Evolutionary conservation across 2,329 filamentous ascomycete species (phyloP).

Genomic region (Beauveria sp.): DNA sequence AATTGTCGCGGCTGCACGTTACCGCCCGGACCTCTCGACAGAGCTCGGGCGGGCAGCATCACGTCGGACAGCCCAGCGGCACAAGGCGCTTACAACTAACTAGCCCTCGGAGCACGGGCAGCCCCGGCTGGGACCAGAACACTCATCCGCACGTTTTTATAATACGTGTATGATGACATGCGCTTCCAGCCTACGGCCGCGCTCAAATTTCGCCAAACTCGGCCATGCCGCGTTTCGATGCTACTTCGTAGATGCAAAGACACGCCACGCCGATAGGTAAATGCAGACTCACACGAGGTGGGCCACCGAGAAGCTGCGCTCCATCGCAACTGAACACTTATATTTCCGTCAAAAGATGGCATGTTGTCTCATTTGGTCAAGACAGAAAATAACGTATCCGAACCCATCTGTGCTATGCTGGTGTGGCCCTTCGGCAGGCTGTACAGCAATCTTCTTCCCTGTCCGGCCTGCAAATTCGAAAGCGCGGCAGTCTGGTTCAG

Average conservation of each 20-base stretch:
- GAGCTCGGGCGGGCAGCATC: neutral
- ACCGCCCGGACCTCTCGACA: neutral
- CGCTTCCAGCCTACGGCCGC: neutral
- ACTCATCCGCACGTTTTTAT: neutral
- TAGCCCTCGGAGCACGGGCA: neutral
- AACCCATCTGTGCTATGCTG: neutral
- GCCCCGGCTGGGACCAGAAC: neutral
- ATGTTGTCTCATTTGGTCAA: too few species aligned
- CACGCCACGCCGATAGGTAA: neutral
- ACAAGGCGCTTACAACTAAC: neutral
- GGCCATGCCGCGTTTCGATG: neutral
- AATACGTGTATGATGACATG: neutral
- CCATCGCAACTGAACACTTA: too few species aligned
- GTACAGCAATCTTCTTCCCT: neutral
- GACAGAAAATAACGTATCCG: too few species aligned
- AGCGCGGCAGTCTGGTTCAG: neutral
- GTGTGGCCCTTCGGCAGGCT: neutral
- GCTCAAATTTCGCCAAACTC: neutral
- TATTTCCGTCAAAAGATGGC: too few species aligned
- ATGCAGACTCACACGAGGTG: neutral
- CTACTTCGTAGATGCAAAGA: too few species aligned
- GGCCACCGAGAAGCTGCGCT: neutral
- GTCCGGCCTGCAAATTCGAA: neutral
- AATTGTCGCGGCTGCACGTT: neutral
- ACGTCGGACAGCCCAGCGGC: slow-evolving; percentile 1